A percentile compares a stretch with the other conserved stretches of the same genome.
Evolutionary conservation across 306 rosid genomes (phyloP).

Genomic region (Prunus dulcis): DNA sequence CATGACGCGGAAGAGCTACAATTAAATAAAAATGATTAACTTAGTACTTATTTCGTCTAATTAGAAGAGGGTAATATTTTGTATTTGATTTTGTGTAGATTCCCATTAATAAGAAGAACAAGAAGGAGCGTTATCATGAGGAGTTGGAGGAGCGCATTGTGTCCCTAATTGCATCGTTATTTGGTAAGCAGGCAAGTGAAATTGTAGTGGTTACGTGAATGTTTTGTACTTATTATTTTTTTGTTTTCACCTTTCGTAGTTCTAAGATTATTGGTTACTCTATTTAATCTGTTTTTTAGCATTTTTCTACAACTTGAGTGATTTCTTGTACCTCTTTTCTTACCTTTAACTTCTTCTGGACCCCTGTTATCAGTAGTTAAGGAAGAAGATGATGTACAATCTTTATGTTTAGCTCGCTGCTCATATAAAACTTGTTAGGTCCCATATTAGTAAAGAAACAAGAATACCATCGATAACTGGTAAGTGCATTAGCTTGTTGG

Average conservation of each 20-base stretch:
- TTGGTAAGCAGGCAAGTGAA: constrained; percentile 86
- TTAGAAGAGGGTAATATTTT: constrained; percentile 23
- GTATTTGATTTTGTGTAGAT: constrained; percentile 41
- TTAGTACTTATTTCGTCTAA: neutral
- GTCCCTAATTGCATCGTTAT: constrained; percentile 81
- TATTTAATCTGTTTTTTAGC: neutral
- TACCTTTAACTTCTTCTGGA: neutral
- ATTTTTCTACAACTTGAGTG: neutral
- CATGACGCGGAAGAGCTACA: neutral
- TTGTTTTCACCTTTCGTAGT: neutral
- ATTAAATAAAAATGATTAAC: neutral
- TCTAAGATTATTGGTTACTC: neutral
- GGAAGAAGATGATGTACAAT: neutral
- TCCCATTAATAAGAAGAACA: constrained; percentile 72
- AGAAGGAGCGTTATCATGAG: constrained; percentile 87
- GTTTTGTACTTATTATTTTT: neutral
- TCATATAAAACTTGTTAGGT: neutral
- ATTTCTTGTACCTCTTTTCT: neutral
- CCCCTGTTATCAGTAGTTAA: neutral
- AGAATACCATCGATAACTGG: neutral
- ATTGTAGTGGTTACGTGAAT: constrained; percentile 12
- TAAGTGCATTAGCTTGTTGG: neutral
- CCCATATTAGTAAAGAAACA: neutral
- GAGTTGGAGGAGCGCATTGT: constrained; percentile 90
- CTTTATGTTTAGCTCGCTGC: neutral